These are phyloP conservation scores for Lipomyces lipofer DNA, from an alignment of 805 yeast species.

Conservation along the genomic window DNA sequence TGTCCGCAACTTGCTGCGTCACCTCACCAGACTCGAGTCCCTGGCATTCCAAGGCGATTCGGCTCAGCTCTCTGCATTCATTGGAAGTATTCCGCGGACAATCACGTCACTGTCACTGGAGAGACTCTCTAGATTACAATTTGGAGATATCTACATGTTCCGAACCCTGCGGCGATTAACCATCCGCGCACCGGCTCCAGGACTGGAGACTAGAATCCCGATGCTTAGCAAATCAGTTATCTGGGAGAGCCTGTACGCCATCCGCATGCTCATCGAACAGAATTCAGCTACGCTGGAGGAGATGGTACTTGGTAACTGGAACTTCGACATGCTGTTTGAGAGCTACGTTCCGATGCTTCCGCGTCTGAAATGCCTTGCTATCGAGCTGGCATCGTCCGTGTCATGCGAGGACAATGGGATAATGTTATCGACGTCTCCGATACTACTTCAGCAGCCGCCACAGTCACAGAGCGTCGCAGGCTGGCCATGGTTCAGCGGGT, in stretches of 20 bases:
- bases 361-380: conserved; percentile 10
- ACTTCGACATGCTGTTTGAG: conserved; percentile 28
- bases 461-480: background rate
- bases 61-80: conserved; percentile 25
- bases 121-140: conserved; percentile 19
- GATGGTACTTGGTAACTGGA: conserved; percentile 20
- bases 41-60: conserved; percentile 27
- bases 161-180: conserved; percentile 19
- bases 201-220: background rate
- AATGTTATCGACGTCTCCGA: background rate
- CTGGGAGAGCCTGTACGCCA: conserved; percentile 29
- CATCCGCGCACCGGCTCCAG: conserved; percentile 10
- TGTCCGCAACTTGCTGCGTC: conserved; percentile 22
- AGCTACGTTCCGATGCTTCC: conserved; percentile 23
- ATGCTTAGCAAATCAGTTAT: conserved; percentile 19
- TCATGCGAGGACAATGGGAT: background rate
- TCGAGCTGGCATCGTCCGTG: conserved; percentile 11
- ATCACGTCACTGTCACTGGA: conserved; percentile 19
- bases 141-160: conserved; percentile 28
- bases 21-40: conserved; percentile 16
- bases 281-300: conserved; percentile 26
- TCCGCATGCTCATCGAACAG: conserved; percentile 30
- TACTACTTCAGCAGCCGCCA: background rate
- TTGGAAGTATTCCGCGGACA: conserved; percentile 11
- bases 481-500: conserved; percentile 26